These are phyloP conservation scores for Isabelozyma gotoi DNA, from an alignment of 805 yeast genomes.

Conservation along the genomic window DNA sequence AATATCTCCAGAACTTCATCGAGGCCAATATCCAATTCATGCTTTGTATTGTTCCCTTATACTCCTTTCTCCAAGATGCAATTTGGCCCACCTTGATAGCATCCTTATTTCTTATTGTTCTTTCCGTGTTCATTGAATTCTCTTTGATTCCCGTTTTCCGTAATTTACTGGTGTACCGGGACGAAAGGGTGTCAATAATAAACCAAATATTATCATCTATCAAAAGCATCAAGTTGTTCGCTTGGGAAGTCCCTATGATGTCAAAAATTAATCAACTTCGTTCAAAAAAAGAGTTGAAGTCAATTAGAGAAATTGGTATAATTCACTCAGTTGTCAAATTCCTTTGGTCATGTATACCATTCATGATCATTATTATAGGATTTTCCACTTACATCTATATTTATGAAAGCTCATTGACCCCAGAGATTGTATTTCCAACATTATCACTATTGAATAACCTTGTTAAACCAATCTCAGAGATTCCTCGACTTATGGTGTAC, in stretches of 20 bases:
- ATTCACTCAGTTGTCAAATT: constrained; percentile 12
- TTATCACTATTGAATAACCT: constrained; percentile 18
- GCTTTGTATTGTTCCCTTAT: constrained; percentile 17
- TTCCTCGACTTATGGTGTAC: background rate
- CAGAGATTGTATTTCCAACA: constrained; percentile 28
- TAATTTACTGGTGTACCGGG: constrained; percentile 16
- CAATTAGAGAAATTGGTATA: constrained; percentile 13
- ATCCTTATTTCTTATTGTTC: constrained; percentile 15
- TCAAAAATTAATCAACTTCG: constrained; percentile 16
- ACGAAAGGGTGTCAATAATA: constrained; percentile 18
- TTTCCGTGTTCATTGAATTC: constrained; percentile 16
- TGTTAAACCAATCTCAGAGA: background rate
- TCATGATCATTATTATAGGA: constrained; percentile 19
- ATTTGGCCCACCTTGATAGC: constrained; percentile 18
- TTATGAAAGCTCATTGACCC: constrained; percentile 15
- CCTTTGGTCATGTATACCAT: constrained; percentile 25
- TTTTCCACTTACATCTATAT: constrained; percentile 18
- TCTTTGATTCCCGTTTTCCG: constrained; percentile 10
- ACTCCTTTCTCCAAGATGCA: constrained; percentile 20
- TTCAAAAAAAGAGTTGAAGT: constrained; percentile 17
- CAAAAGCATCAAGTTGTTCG: constrained; percentile 23
- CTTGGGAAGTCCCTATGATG: constrained; percentile 28
- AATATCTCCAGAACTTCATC: constrained; percentile 16
- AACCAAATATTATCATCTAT: constrained; percentile 22
- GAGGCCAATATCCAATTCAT: constrained; percentile 11